phyloP scores from a whole-genome alignment of 1,284 basidiomycete genomes.

The Erythrobasidium hasegawianum region DNA sequence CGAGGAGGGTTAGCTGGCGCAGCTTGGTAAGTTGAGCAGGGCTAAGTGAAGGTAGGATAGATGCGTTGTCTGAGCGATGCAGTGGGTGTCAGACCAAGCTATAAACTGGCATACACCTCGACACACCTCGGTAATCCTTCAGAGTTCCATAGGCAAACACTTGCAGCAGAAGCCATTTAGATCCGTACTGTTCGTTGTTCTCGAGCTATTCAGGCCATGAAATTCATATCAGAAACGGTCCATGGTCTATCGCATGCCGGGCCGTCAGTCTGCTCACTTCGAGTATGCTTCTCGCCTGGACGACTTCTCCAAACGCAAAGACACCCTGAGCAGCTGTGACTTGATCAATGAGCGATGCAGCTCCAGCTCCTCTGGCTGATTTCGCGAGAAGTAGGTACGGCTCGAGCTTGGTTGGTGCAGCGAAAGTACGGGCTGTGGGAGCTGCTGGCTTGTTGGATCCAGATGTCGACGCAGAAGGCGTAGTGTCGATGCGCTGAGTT shows the following conservation, averaged over 20 bases:
- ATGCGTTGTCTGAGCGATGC: slow-evolving; percentile 59
- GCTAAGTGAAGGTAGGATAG: slow-evolving; percentile 64
- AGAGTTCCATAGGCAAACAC: slow-evolving; percentile 87
- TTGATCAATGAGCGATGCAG: slow-evolving; percentile 79
- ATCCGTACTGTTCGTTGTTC: slow-evolving; percentile 60
- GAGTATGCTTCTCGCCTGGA: slow-evolving; percentile 74
- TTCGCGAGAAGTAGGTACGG: slow-evolving; percentile 85
- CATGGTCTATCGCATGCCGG: too few relatives aligned
- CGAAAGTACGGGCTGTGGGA: slow-evolving; percentile 7
- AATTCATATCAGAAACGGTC: background rate
- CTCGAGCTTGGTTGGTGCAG: slow-evolving; percentile 49
- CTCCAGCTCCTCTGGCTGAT: slow-evolving; percentile 81
- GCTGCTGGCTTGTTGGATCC: slow-evolving; percentile 3
- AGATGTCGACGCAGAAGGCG: slow-evolving; percentile 8
- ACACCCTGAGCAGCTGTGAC: slow-evolving; percentile 82
- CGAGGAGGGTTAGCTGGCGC: slow-evolving; percentile 83
- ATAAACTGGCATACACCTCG: background rate
- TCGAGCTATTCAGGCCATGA: slow-evolving; percentile 56
- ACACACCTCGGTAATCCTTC: slow-evolving; percentile 63
- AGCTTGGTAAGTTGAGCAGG: slow-evolving; percentile 74
- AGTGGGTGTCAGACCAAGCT: background rate
- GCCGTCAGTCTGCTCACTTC: too few relatives aligned
- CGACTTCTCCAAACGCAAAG: slow-evolving; percentile 82
- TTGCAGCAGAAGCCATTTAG: slow-evolving; percentile 57
- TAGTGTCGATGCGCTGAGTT: slow-evolving; percentile 17